Evolutionary conservation across 768 basidiomycete species (phyloP), one percentile per base, ranked within the genome.

Genomic region (Gloeostereum incarnatum): DNA sequence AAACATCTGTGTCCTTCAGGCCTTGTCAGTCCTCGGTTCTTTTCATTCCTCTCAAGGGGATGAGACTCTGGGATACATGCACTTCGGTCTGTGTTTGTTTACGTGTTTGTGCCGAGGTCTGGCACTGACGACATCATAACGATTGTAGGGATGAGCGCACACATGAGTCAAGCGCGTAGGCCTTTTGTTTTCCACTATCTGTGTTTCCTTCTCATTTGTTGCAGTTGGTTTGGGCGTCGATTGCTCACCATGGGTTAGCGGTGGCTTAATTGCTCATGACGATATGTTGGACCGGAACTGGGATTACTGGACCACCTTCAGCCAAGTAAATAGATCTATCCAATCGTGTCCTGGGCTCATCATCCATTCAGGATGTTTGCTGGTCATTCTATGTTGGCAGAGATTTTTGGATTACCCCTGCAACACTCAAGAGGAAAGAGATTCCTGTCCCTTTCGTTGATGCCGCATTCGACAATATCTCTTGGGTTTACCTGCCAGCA

Each of bases 341-440:
- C 13, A n/a, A 13, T n/a, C 13, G 26, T 3, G 18, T 14, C 11
- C 19, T 2, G n/a, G n/a, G n/a, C n/a, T n/a, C n/a, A n/a, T 10
- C 20, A 2, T 1, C 8, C 11, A 10, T 14, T 14, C 38, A 50
- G 59, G 66, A 68, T 37, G 55, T 62, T 11, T 64, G 58, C 37
- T 68, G 65, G 67, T 63, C 63, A 4, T 51, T 66, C 1, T 66
- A 65, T 32, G 61, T 68, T 35, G 67, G 67, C 6, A 57, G 67
- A 9, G 61, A 65, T 23, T 65, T 56, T 41, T 55, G 50, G 31
- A 49, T 62, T 5, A n/a, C n/a, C n/a, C 45, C 56, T 11, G 25
- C 25, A 13, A 54, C 49, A 5, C 31, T 47, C 10, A 36, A 42
- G 36, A 45, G 42, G 16, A 45, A 46, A 18, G 38, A 36, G 27